A percentile compares a stretch with the other conserved stretches of the same genome.
Evolutionary conservation across 164 flowering plant species (phyloP).

Genomic region (Nymphaea thermarum): DNA sequence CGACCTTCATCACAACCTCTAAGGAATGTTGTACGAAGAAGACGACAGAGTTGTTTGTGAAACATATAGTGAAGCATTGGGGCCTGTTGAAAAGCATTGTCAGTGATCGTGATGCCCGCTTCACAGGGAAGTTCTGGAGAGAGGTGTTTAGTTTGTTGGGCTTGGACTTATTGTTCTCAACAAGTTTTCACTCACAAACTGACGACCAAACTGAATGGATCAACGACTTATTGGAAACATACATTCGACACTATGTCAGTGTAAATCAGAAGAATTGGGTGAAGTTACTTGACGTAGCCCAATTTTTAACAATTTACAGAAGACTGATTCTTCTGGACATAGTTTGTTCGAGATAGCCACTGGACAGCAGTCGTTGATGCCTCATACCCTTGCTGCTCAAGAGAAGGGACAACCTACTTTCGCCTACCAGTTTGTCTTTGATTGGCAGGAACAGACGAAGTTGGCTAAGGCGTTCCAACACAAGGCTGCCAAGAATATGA

Average conservation of each 20-base stretch:
- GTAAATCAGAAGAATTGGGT: neutral
- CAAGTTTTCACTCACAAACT: neutral
- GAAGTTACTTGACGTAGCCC: neutral
- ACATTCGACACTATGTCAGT: neutral
- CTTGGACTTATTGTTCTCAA: neutral
- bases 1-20: neutral
- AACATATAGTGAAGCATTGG: constrained; percentile 1
- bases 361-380: neutral
- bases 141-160: neutral
- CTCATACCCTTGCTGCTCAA: neutral
- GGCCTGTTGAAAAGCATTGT: neutral
- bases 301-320: neutral
- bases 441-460: neutral
- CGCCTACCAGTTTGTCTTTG: neutral
- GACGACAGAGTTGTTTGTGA: neutral
- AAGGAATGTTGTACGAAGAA: too few species aligned
- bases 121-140: neutral
- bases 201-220: neutral
- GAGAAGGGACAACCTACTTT: neutral
- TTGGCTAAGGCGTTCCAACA: neutral
- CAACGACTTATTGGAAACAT: neutral
- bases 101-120: neutral
- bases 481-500: neutral
- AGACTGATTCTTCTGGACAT: neutral
- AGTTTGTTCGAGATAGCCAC: neutral